Conservation (phyloP, 768 basidiomycete species). For the Rubroboletus pulcherrimus region DNA sequence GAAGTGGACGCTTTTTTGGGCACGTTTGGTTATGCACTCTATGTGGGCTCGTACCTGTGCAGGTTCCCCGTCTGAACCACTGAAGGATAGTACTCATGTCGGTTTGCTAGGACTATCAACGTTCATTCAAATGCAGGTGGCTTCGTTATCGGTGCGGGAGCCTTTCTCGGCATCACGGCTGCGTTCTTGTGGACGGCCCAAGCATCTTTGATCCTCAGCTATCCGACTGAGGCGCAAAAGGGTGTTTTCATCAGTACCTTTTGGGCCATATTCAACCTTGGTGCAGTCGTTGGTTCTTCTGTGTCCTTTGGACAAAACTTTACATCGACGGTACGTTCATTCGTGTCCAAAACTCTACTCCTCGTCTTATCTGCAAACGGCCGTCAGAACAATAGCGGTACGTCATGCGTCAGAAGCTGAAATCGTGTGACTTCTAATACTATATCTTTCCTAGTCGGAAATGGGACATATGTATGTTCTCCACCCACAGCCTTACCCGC, state of each 20-base stretch:
- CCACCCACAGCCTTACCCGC: neutral
- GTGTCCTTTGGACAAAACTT: constrained; percentile 72
- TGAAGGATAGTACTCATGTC: neutral
- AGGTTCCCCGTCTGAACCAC: constrained; percentile 19
- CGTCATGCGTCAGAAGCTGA: neutral
- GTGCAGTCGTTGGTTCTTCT: constrained; percentile 69
- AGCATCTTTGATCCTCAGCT: constrained; percentile 73
- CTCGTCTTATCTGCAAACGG: neutral
- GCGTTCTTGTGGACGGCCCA: constrained; percentile 75
- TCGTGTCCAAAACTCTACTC: neutral
- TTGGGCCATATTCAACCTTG: constrained; percentile 81
- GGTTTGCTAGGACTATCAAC: constrained; percentile 52
- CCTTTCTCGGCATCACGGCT: constrained; percentile 66
- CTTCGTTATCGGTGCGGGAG: constrained; percentile 69
- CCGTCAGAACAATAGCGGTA: constrained; percentile 28
- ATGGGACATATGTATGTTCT: constrained; percentile 64
- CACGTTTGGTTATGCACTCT: constrained; percentile 67
- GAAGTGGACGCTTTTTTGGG: constrained; percentile 64
- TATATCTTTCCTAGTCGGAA: constrained; percentile 43
- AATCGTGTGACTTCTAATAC: neutral
- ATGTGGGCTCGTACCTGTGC: constrained; percentile 68
- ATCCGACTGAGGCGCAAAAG: constrained; percentile 74
- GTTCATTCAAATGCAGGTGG: constrained; percentile 56
- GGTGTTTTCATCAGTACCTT: constrained; percentile 71
- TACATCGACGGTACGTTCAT: constrained; percentile 48